Conservation (phyloP, 1,284 basidiomycete genomes). For the Trichosporon ovoides region DNA sequence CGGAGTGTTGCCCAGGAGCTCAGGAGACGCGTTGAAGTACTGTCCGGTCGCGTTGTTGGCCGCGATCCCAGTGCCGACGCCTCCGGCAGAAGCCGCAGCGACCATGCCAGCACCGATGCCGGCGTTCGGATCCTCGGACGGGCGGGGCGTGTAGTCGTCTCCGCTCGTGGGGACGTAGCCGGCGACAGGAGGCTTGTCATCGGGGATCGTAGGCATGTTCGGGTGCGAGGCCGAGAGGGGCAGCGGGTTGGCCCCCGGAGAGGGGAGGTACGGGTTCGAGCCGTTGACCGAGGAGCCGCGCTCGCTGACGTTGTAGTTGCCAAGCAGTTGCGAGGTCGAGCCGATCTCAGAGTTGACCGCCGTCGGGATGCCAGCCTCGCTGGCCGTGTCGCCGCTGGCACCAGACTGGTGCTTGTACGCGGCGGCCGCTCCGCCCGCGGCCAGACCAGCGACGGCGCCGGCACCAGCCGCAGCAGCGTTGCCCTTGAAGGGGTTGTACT, state of each 20-base stretch:
- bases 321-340: neutral
- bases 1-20: neutral
- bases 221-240: neutral
- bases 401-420: conserved; percentile 1
- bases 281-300: too few relatives aligned
- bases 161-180: conserved; percentile 1
- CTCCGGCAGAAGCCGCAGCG: neutral
- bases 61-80: neutral
- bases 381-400: neutral
- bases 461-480: neutral
- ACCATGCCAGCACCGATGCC: neutral
- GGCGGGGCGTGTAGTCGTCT: conserved; percentile 1
- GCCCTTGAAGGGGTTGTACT: conserved; percentile 2
- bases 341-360: conserved; percentile 2
- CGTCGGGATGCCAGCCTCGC: neutral
- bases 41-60: neutral
- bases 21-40: conserved; percentile 1
- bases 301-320: conserved; percentile 2
- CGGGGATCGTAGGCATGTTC: neutral
- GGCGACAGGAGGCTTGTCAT: neutral
- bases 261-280: neutral
- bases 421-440: neutral
- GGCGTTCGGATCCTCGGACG: neutral
- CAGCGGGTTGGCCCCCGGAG: neutral
- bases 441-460: neutral